Evolutionary conservation across 129 eudicot genomes (phyloP).

Genomic region (Flaveria linearis): DNA sequence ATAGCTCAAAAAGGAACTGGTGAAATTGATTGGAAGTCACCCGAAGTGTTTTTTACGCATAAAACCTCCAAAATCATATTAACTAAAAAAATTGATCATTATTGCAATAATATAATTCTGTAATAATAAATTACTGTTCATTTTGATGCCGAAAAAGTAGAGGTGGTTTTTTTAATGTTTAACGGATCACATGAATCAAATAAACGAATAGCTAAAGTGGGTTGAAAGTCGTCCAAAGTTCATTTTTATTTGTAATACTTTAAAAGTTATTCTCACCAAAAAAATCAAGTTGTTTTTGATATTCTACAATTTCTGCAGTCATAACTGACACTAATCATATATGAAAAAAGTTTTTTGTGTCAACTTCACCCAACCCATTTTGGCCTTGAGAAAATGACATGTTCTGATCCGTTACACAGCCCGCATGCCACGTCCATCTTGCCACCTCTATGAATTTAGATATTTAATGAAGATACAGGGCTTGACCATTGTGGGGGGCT

Average conservation of each 20-base stretch:
- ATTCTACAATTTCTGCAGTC: not conserved
- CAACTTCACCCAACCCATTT: not conserved
- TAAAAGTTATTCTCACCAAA: not conserved
- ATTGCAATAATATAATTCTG: not conserved
- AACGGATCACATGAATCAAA: constrained; percentile 3
- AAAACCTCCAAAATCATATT: constrained; percentile 3
- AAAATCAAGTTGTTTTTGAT: not conserved
- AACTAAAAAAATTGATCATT: constrained; percentile 1
- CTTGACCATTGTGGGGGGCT: constrained; percentile 63
- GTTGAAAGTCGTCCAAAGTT: not conserved
- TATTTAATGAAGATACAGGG: constrained; percentile 36
- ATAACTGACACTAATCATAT: not conserved
- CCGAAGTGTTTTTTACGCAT: not conserved
- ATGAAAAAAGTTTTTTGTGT: not conserved
- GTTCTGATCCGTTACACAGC: not conserved
- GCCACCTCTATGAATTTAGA: constrained; percentile 7
- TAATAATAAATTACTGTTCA: constrained; percentile 21
- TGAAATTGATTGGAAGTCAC: not conserved
- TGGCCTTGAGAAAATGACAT: not conserved
- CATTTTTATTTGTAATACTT: not conserved
- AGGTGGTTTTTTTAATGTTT: not conserved
- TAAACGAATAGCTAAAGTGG: not conserved
- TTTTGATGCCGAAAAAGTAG: not conserved
- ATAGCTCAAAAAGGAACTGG: constrained; percentile 1
- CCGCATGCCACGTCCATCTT: not conserved